Evolutionary conservation across 768 basidiomycete genomes (phyloP), one percentile per base, ranked within the genome.

Genomic region (Leccinum barrowsii): DNA sequence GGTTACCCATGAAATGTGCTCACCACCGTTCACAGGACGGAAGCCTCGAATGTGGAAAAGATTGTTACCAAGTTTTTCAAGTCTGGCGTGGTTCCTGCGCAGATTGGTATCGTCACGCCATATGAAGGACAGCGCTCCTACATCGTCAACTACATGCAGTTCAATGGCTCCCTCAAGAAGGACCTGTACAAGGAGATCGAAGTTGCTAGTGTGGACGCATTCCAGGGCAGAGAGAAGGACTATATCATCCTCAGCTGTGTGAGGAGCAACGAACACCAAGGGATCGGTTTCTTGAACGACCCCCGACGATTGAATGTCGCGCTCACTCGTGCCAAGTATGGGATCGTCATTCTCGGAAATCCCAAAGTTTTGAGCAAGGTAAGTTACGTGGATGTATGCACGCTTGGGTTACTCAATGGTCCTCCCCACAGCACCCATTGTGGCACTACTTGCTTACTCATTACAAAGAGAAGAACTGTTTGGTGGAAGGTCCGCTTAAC

Each of bases 51-150:
- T 65, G 97, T 98, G 30, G 97, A 99, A 77, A 99, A 98, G 83
- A 99, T 99, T 63, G 96, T 98, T 44, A 99, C 97, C 56, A 97
- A 98, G 71, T 98, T 98, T 80, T 99, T 99, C 91, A 97, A 97
- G 74, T 93, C 96, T 0, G 97, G 97, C 37, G 97, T 99, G 28
- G 82, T 96, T 37, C 96, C 97, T 11, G 82, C 79, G 56, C 96
- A 99, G 69, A 99, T 99, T 66, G 97, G 97, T 61, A 92, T 99
- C 61, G 94, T 99, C 68, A 99, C 97, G 2, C 97, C 97, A 1
- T 99, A 99, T 74, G 97, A 99, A 72, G 97, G 97, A 24, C 97
- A 99, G 68, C 86, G 97, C 17, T 97, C 95, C 1, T 98, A 97
- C 73, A 90, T 99, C 70, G 95, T 96, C 72, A 96, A 93, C 73